Evolutionary conservation across 2,329 filamentous ascomycete genomes (phyloP).

Genomic region (Diaporthe destruens): DNA sequence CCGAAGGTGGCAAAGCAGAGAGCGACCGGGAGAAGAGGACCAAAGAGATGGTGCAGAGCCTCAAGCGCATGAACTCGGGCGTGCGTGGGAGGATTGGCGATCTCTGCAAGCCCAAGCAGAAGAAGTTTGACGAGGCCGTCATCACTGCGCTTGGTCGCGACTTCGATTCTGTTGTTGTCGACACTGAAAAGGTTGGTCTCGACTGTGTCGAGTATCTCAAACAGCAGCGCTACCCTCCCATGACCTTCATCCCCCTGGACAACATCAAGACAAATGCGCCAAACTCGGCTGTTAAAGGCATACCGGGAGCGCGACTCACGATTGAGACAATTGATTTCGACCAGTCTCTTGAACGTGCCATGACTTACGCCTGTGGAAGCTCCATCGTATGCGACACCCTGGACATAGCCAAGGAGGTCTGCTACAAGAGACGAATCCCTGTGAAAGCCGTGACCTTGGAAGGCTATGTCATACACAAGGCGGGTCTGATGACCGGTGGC

Average conservation of each 20-base stretch:
- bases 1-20: slow-evolving; percentile 86
- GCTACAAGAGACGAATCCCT: slow-evolving; percentile 85
- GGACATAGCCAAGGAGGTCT: slow-evolving; percentile 87
- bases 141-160: slow-evolving; percentile 92
- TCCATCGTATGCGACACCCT: slow-evolving; percentile 94
- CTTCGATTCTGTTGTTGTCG: slow-evolving; percentile 94
- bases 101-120: slow-evolving; percentile 95
- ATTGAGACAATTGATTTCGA: slow-evolving; percentile 98
- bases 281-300: slow-evolving; percentile 90
- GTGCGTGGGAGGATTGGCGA: slow-evolving; percentile 92
- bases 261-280: slow-evolving; percentile 95
- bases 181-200: slow-evolving; percentile 92
- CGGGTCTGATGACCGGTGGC: slow-evolving; percentile 95
- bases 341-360: slow-evolving; percentile 86
- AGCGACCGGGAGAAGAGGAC: slow-evolving; percentile 83
- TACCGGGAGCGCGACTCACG: slow-evolving; percentile 86
- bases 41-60: slow-evolving; percentile 84
- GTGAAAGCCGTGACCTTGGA: slow-evolving; percentile 96
- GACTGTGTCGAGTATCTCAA: slow-evolving; percentile 96
- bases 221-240: slow-evolving; percentile 86
- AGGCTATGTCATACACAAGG: slow-evolving; percentile 97
- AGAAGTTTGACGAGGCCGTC: slow-evolving; percentile 94
- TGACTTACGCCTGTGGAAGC: slow-evolving; percentile 94
- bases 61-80: slow-evolving; percentile 92
- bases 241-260: slow-evolving; percentile 96